These are phyloP conservation scores for Bretschneidera sinensis DNA, from an alignment of 345 rosid species.

Conservation along the genomic window DNA sequence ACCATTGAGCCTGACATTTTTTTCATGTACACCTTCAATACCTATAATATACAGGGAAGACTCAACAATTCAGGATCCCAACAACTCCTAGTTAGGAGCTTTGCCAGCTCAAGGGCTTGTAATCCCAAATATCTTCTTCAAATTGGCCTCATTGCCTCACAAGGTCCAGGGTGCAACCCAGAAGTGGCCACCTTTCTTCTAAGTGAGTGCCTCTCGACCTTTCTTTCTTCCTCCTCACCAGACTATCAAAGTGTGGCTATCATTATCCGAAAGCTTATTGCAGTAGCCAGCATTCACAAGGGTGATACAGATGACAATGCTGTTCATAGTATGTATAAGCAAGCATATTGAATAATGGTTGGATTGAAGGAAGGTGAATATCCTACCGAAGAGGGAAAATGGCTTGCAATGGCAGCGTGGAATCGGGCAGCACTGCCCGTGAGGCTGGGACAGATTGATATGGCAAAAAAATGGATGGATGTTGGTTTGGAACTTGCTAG, in stretches of 20 bases:
- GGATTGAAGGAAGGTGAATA: constrained; percentile 86
- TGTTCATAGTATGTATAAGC: constrained; percentile 64
- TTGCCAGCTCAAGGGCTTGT: constrained; percentile 69
- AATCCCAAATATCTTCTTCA: constrained; percentile 63
- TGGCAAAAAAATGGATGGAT: constrained; percentile 73
- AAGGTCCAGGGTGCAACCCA: constrained; percentile 54
- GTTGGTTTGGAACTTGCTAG: constrained; percentile 63
- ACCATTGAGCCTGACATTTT: constrained; percentile 49
- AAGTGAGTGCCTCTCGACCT: constrained; percentile 59
- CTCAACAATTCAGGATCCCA: constrained; percentile 47
- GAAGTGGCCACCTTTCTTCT: constrained; percentile 74
- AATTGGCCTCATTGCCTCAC: constrained; percentile 68
- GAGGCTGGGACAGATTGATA: constrained; percentile 58
- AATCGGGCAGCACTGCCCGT: constrained; percentile 78
- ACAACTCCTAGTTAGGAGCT: constrained; percentile 52
- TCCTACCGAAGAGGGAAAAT: constrained; percentile 85
- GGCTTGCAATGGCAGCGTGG: constrained; percentile 97
- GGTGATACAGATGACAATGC: constrained; percentile 61
- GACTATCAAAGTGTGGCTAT: constrained; percentile 64
- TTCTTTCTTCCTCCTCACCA: constrained; percentile 65
- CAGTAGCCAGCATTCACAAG: constrained; percentile 59
- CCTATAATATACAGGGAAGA: constrained; percentile 68
- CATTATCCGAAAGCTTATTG: constrained; percentile 57
- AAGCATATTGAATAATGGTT: constrained; percentile 80
- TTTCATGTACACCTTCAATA: constrained; percentile 65